A percentile compares a stretch with the other conserved stretches of the same genome.
Conservation (phyloP, 768 basidiomycete genomes). For the Russula brevipes region DNA sequence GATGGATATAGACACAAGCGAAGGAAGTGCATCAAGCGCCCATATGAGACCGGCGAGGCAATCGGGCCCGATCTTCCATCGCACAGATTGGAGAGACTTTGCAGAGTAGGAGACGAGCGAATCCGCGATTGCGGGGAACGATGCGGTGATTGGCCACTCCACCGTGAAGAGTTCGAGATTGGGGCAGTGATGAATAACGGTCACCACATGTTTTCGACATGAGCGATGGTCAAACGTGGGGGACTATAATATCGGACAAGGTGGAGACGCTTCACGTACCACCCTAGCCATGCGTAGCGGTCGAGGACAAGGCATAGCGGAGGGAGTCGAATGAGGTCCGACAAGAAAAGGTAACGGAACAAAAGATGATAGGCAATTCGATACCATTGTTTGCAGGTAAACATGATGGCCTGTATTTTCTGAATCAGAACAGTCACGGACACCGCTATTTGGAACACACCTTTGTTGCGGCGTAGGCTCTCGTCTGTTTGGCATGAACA, state of each 20-base stretch:
- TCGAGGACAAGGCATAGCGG: slow-evolving; percentile 50
- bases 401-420: slow-evolving; percentile 53
- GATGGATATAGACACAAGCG: slow-evolving; percentile 52
- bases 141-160: slow-evolving; percentile 55
- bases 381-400: slow-evolving; percentile 62
- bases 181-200: slow-evolving; percentile 59
- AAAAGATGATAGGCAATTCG: slow-evolving; percentile 58
- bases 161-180: slow-evolving; percentile 71
- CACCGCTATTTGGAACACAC: slow-evolving; percentile 34
- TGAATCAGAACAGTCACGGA: slow-evolving; percentile 8
- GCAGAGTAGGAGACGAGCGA: slow-evolving; percentile 49
- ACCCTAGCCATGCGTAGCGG: slow-evolving; percentile 50
- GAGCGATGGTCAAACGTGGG: slow-evolving; percentile 40
- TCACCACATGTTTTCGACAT: slow-evolving; percentile 50
- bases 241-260: slow-evolving; percentile 48
- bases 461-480: slow-evolving; percentile 64
- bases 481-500: slow-evolving; percentile 50
- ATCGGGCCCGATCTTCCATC: slow-evolving; percentile 53
- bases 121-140: slow-evolving; percentile 62
- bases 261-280: slow-evolving; percentile 73
- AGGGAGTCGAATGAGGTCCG: slow-evolving; percentile 51
- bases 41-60: slow-evolving; percentile 63
- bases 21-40: slow-evolving; percentile 59
- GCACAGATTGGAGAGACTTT: slow-evolving; percentile 52
- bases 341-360: slow-evolving; percentile 65